phyloP scores from a whole-genome alignment of 306 rosid genomes.

The Vicia sativa region DNA sequence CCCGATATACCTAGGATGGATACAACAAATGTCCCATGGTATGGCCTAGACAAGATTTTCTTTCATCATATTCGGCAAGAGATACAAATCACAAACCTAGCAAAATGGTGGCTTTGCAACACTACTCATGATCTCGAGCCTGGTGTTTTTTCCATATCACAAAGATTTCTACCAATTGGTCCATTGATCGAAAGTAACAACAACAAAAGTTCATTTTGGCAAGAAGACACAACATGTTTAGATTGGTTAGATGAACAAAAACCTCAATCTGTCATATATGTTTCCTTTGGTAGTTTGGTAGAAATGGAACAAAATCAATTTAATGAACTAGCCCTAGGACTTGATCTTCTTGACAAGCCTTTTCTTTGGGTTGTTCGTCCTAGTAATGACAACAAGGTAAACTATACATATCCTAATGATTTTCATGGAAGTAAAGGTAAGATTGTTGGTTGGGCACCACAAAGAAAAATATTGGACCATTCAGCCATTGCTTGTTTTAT shows the following conservation, averaged over 20 bases:
- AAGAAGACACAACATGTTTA: conserved; percentile 40
- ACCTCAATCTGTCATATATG: conserved; percentile 41
- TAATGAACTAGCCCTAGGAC: conserved; percentile 43
- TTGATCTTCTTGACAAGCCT: conserved; percentile 36
- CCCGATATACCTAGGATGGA: conserved; percentile 33
- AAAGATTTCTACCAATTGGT: conserved; percentile 43
- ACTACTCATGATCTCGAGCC: conserved; percentile 40
- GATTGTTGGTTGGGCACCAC: conserved; percentile 47
- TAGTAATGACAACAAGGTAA: background rate
- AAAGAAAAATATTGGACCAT: conserved; percentile 43
- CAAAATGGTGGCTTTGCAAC: conserved; percentile 51
- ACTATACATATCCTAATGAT: conserved; percentile 33
- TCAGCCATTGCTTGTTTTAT: conserved; percentile 49
- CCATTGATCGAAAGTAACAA: conserved; percentile 28
- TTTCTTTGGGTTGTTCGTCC: conserved; percentile 44
- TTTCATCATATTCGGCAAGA: background rate
- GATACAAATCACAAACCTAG: conserved; percentile 22
- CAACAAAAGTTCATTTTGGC: conserved; percentile 35
- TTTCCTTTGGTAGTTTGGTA: conserved; percentile 42
- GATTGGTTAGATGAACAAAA: conserved; percentile 40
- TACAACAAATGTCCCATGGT: conserved; percentile 37
- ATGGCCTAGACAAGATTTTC: background rate
- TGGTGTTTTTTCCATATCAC: conserved; percentile 33
- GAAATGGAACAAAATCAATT: conserved; percentile 30
- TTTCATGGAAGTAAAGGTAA: conserved; percentile 39